Conservation (phyloP, 2,329 filamentous ascomycete genomes). For the Pseudogymnoascus sp. region DNA sequence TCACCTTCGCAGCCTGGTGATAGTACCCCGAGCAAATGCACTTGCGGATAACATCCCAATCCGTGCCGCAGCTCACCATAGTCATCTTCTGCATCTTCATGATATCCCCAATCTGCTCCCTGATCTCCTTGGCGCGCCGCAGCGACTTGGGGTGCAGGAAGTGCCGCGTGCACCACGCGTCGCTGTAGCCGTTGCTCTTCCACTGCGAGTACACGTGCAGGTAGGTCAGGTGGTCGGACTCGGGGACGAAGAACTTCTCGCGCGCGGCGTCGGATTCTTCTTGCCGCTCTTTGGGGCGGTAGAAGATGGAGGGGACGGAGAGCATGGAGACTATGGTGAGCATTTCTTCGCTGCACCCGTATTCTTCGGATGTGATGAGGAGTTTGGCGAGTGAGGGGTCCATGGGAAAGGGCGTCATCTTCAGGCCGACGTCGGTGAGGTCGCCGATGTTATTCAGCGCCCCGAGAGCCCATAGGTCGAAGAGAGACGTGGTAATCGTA, state of each 20-base stretch:
- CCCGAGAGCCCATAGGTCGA: constrained; percentile 93
- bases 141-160: constrained; percentile 95
- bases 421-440: constrained; percentile 74
- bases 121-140: constrained; percentile 83
- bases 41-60: constrained; percentile 92
- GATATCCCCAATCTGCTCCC: constrained; percentile 88
- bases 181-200: constrained; percentile 81
- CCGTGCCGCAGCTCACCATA: constrained; percentile 81
- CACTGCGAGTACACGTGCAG: constrained; percentile 94
- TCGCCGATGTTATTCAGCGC: constrained; percentile 91
- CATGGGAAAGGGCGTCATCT: constrained; percentile 98
- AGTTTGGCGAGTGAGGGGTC: constrained; percentile 92
- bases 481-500: constrained; percentile 92
- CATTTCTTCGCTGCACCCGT: constrained; percentile 95
- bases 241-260: constrained; percentile 97
- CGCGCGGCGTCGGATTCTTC: constrained; percentile 93
- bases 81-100: constrained; percentile 90
- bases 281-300: constrained; percentile 89
- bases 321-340: constrained; percentile 97
- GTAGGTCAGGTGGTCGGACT: constrained; percentile 92
- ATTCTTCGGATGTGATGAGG: constrained; percentile 81
- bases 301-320: constrained; percentile 92
- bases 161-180: constrained; percentile 87
- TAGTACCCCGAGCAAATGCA: constrained; percentile 98
- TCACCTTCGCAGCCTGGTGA: constrained; percentile 92